Percentiles rank a stretch among this genome's conserved stretches.
Evolutionary conservation across 805 yeast genomes (phyloP).

Genomic region (Candida sanyiensis): DNA sequence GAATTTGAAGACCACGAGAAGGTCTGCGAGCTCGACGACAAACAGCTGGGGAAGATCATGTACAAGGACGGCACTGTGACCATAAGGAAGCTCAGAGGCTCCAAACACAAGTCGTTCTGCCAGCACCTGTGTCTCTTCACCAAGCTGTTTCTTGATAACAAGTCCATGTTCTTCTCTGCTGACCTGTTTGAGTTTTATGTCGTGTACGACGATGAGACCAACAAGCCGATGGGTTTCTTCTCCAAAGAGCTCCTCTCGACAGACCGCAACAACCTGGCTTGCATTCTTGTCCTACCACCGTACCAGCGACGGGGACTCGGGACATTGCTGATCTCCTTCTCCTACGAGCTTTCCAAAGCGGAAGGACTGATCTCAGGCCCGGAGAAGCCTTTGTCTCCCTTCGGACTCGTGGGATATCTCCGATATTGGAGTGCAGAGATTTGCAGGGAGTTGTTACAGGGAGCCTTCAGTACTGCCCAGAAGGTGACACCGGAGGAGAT

Average conservation of each 20-base stretch:
- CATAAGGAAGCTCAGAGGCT: constrained; percentile 66
- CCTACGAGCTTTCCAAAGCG: constrained; percentile 66
- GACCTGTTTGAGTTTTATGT: constrained; percentile 79
- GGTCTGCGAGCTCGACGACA: constrained; percentile 38
- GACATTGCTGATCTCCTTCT: constrained; percentile 72
- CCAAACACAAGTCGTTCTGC: constrained; percentile 57
- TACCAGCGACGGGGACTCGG: constrained; percentile 79
- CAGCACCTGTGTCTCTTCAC: constrained; percentile 83
- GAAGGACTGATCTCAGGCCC: constrained; percentile 77
- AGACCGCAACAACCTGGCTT: constrained; percentile 82
- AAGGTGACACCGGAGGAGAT: constrained; percentile 42
- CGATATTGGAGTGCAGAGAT: constrained; percentile 66
- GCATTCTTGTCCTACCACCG: constrained; percentile 89
- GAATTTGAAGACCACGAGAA: constrained; percentile 46
- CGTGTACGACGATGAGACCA: constrained; percentile 45
- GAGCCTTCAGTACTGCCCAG: constrained; percentile 29
- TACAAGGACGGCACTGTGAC: constrained; percentile 53
- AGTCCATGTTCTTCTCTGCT: constrained; percentile 77
- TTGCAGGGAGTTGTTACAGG: constrained; percentile 38
- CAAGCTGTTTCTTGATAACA: constrained; percentile 82
- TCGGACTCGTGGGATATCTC: constrained; percentile 69
- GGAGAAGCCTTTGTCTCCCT: constrained; percentile 81
- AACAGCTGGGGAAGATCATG: constrained; percentile 60
- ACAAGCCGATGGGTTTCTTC: constrained; percentile 81
- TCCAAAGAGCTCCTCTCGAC: constrained; percentile 77